phyloP scores from a whole-genome alignment of 345 rosid genomes.

The Pseudoturritis turrita region DNA sequence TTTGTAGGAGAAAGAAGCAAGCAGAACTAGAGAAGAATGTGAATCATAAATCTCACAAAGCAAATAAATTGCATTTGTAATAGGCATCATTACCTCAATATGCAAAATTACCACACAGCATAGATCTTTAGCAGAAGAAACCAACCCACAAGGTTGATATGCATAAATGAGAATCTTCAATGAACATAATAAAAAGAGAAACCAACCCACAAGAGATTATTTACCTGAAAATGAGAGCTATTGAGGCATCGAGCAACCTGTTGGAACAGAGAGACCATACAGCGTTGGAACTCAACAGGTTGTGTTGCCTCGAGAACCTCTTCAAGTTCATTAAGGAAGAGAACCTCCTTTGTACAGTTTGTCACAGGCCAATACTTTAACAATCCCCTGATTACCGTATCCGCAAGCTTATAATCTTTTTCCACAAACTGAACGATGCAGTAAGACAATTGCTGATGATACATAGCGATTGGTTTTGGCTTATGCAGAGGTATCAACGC shows the following conservation, averaged over 20 bases:
- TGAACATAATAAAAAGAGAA: background rate
- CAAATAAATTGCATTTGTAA: background rate
- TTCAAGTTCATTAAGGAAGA: slow-evolving; percentile 89
- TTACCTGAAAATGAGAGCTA: slow-evolving; percentile 87
- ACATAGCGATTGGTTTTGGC: slow-evolving; percentile 59
- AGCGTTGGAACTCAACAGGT: slow-evolving; percentile 75
- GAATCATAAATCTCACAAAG: background rate
- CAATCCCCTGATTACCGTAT: slow-evolving; percentile 75
- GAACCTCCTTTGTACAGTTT: slow-evolving; percentile 83
- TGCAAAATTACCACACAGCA: background rate
- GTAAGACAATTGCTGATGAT: slow-evolving; percentile 84
- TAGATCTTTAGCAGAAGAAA: background rate
- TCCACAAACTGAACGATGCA: slow-evolving; percentile 87
- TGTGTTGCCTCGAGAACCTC: slow-evolving; percentile 92
- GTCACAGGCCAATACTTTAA: slow-evolving; percentile 88
- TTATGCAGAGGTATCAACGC: slow-evolving; percentile 89
- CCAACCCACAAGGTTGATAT: background rate
- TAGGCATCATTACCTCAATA: background rate
- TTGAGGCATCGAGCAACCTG: slow-evolving; percentile 78
- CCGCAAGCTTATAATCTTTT: slow-evolving; percentile 88
- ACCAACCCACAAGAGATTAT: slow-evolving; percentile 2
- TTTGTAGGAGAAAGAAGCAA: background rate
- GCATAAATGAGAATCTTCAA: background rate
- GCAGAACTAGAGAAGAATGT: background rate
- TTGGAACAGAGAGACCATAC: slow-evolving; percentile 82